Base-by-base conservation (phyloP, 1,284 basidiomycete genomes). In the Ceratobasidium sp. region DNA sequence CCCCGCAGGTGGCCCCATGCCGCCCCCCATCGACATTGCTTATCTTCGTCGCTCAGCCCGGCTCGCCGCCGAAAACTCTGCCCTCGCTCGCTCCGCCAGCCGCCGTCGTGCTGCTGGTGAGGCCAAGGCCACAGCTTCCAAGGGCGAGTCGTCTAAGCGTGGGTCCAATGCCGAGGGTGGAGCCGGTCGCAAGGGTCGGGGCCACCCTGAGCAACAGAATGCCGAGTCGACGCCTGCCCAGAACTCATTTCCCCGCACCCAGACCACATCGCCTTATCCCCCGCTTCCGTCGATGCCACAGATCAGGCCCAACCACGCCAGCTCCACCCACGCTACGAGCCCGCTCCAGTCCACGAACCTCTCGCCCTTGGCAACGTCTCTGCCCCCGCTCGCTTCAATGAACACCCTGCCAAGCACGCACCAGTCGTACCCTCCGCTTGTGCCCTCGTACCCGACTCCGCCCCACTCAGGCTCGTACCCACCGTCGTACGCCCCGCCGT, bases 21-120 rank as follows among this genome's bases (percentile, higher is more conserved):
- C 70, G 37, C 70, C 70, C 34, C 43, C 61, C 29, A 74, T 74
- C 46, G 70, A 74, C 49, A 74, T 74, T 64, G 32, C 46, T 29
- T 74, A 37, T 32, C 61, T 74, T 7, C 57, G 70, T 32, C 64
- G 64, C 32, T 74, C 70, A 44, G 70, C 70, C 59, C 57, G 59
- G 3, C 44, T 64, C 32, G 70, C 70, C 44, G 70, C 70, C 7
- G 59, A 74, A 25, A 62, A 74, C 70, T 74, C 70, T n/a, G 70
- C 59, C 46, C 22, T 64, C n/a, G 61, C 57, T 43, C 70, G 70
- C 34, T 74, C 70, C 9, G 43, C 29, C 49, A 46, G 43, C 32
- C 57, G 59, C 40, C 70, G 70, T 52, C 44, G 43, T 19, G 15
- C 22, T 34, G 46, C 40, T 13, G 29, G 19, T 3, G 46, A 25